phyloP scores from a whole-genome alignment of 768 basidiomycete genomes.

The Paxillus rubicundulus region DNA sequence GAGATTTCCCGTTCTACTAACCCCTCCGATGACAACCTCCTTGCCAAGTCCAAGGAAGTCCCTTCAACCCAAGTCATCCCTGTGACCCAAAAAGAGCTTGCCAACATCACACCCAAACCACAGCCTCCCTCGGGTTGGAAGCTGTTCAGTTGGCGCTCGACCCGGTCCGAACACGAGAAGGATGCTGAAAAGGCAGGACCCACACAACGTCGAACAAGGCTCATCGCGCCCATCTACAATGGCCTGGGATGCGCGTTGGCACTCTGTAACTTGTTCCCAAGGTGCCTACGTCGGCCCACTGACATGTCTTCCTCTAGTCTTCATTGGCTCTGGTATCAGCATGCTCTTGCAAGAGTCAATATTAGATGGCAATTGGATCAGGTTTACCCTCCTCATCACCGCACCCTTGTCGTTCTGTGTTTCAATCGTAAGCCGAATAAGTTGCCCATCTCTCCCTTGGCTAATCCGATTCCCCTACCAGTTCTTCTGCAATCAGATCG shows the following conservation, averaged over 20 bases:
- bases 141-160: constrained; percentile 47
- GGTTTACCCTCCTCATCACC: constrained; percentile 66
- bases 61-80: constrained; percentile 18
- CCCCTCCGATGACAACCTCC: constrained; percentile 54
- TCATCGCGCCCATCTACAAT: constrained; percentile 71
- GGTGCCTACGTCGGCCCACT: background rate
- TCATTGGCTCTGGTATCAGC: constrained; percentile 59
- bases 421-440: constrained; percentile 52
- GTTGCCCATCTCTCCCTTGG: background rate
- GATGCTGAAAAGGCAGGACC: constrained; percentile 53
- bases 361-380: constrained; percentile 57
- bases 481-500: constrained; percentile 74
- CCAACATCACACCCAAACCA: background rate
- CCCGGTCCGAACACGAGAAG: constrained; percentile 31
- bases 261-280: constrained; percentile 46
- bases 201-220: constrained; percentile 47
- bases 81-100: constrained; percentile 2
- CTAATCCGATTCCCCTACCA: constrained; percentile 26
- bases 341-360: constrained; percentile 64
- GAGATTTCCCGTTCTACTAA: constrained; percentile 44
- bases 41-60: constrained; percentile 40
- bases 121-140: constrained; percentile 16
- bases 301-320: constrained; percentile 44
- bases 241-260: constrained; percentile 68
- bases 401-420: constrained; percentile 75